Evolutionary conservation across 305 asterid species (phyloP).

Genomic region (Ilex paraguariensis): DNA sequence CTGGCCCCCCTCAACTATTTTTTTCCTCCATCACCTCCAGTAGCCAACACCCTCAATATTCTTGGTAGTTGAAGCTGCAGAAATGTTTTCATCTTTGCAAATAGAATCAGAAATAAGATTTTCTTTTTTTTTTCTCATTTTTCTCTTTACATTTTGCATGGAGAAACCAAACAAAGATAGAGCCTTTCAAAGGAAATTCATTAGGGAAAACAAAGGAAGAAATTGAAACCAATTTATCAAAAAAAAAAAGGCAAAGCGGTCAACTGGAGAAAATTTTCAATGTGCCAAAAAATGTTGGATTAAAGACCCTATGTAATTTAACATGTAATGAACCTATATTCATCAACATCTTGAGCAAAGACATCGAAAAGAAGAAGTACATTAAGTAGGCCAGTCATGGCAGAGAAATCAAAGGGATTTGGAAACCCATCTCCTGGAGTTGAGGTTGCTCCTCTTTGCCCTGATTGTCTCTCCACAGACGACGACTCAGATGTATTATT

Average conservation of each 20-base stretch:
- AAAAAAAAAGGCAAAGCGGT: neutral
- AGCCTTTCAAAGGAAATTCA: too few relatives aligned
- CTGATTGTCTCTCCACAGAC: conserved; percentile 43
- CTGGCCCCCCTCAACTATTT: too few relatives aligned
- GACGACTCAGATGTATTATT: conserved; percentile 28
- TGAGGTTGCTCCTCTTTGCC: conserved; percentile 38
- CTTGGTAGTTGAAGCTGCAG: too few relatives aligned
- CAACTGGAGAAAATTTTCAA: neutral
- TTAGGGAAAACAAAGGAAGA: too few relatives aligned
- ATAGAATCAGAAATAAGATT: too few relatives aligned
- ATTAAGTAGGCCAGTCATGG: conserved; percentile 82
- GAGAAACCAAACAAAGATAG: too few relatives aligned
- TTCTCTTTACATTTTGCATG: too few relatives aligned
- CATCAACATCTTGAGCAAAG: neutral
- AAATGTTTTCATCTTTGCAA: too few relatives aligned
- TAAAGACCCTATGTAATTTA: neutral
- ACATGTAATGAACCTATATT: neutral
- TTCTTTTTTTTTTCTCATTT: too few relatives aligned
- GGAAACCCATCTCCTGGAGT: conserved; percentile 41
- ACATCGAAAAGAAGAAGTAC: conserved; percentile 24
- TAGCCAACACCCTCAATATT: too few relatives aligned
- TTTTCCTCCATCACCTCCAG: too few relatives aligned
- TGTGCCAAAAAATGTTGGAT: neutral
- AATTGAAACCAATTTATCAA: neutral
- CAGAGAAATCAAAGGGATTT: conserved; percentile 67